phyloP scores from a whole-genome alignment of 2,329 filamentous ascomycete species.

The Ascosphaera aggregata region DNA sequence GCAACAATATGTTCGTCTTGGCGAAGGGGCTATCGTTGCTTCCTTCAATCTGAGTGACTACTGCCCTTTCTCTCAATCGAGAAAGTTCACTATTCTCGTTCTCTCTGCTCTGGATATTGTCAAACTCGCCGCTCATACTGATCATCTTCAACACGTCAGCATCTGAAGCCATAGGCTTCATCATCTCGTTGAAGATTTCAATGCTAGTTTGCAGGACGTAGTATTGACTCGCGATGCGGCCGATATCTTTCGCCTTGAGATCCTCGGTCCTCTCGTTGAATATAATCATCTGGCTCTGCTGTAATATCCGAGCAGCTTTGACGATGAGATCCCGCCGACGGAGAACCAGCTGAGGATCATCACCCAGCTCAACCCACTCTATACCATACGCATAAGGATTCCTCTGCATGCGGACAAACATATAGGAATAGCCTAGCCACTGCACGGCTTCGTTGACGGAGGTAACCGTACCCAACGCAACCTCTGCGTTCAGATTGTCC shows the following conservation, averaged over 20 bases:
- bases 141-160: conserved; percentile 92
- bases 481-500: conserved; percentile 91
- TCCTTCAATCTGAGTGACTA: conserved; percentile 58
- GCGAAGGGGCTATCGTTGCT: conserved; percentile 45
- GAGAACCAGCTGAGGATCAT: conserved; percentile 74
- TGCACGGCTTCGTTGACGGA: conserved; percentile 83
- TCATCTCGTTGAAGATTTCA: conserved; percentile 89
- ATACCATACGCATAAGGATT: conserved; percentile 88
- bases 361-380: conserved; percentile 70
- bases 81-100: conserved; percentile 74
- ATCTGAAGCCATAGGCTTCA: conserved; percentile 66
- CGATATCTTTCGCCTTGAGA: conserved; percentile 80
- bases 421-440: conserved; percentile 94
- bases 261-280: conserved; percentile 92
- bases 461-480: conserved; percentile 81
- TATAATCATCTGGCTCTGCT: conserved; percentile 95
- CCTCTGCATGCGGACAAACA: conserved; percentile 89
- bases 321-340: conserved; percentile 68
- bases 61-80: conserved; percentile 43
- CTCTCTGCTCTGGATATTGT: conserved; percentile 85
- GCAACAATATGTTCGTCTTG: conserved; percentile 89
- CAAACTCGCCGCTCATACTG: conserved; percentile 91
- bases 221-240: conserved; percentile 89
- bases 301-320: conserved; percentile 64
- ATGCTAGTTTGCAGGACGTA: conserved; percentile 89